Conservation (phyloP, 2,329 filamentous ascomycete species). For the Ilyonectria robusta region DNA sequence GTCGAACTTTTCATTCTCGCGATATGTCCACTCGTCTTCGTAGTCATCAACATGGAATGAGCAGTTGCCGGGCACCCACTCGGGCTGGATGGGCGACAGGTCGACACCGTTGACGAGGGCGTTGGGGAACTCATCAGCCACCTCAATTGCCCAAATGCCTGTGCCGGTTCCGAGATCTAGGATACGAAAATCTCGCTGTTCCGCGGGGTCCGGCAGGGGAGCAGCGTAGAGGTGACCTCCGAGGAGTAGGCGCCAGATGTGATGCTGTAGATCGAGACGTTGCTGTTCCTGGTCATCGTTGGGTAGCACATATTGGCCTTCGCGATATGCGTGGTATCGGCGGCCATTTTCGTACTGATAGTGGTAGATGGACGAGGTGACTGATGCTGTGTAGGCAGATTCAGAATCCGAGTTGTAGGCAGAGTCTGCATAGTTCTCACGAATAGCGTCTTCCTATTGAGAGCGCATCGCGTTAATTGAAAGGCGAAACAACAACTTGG, state of each 20-base stretch:
- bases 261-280: conserved; percentile 56
- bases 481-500: background rate
- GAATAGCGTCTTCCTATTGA: conserved; percentile 36
- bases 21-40: conserved; percentile 61
- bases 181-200: conserved; percentile 54
- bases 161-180: conserved; percentile 74
- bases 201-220: conserved; percentile 44
- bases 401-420: conserved; percentile 52
- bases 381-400: conserved; percentile 50
- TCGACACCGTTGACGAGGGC: conserved; percentile 64
- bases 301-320: conserved; percentile 48
- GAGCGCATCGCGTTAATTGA: background rate
- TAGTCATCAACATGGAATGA: conserved; percentile 77
- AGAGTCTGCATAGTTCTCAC: conserved; percentile 50
- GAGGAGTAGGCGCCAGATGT: conserved; percentile 49
- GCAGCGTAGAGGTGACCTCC: conserved; percentile 44
- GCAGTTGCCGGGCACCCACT: conserved; percentile 71
- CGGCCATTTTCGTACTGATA: conserved; percentile 55
- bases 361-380: conserved; percentile 60
- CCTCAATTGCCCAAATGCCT: conserved; percentile 73
- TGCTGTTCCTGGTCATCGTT: conserved; percentile 55
- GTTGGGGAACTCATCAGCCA: conserved; percentile 63
- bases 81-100: conserved; percentile 71
- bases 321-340: conserved; percentile 52
- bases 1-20: conserved; percentile 51